phyloP scores from a whole-genome alignment of 345 rosid species.

The Tarenaya hassleriana region DNA sequence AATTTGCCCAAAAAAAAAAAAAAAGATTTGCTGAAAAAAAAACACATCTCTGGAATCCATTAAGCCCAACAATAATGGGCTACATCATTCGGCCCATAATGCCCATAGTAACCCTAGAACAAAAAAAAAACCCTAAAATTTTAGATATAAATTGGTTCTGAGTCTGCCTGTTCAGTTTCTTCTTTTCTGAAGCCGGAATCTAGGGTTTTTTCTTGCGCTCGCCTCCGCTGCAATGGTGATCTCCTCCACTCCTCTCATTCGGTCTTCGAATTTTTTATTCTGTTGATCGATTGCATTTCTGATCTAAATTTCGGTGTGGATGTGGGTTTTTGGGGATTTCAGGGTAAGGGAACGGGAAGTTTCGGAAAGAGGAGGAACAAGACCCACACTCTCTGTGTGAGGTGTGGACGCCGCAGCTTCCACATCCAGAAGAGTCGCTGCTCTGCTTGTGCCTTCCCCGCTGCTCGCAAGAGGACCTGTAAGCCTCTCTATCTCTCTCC shows the following conservation, averaged over 20 bases:
- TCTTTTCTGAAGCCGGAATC: constrained; percentile 18
- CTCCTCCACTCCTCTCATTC: neutral
- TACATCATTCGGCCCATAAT: neutral
- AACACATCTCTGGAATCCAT: neutral
- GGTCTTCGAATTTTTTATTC: neutral
- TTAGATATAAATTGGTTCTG: constrained; percentile 11
- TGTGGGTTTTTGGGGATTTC: constrained; percentile 8
- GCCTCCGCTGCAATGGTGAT: constrained; percentile 27
- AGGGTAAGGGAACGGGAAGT: constrained; percentile 81
- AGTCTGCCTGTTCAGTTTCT: neutral
- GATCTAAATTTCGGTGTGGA: neutral
- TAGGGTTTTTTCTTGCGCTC: neutral
- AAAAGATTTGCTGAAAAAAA: neutral
- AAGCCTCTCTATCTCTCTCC: neutral
- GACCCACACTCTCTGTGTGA: constrained; percentile 74
- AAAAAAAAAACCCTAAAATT: constrained; percentile 20
- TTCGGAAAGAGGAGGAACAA: constrained; percentile 81
- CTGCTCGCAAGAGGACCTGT: constrained; percentile 58
- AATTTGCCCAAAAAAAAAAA: no score
- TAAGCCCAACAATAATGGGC: neutral
- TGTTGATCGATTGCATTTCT: neutral
- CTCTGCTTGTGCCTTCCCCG: constrained; percentile 70
- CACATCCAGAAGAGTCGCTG: constrained; percentile 84
- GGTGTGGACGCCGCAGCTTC: constrained; percentile 83
- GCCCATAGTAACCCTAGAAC: constrained; percentile 8